A percentile compares a stretch with the other conserved stretches of the same genome.
Conservation (phyloP, 495 filamentous ascomycete species). For the Achaetomiella virescens region DNA sequence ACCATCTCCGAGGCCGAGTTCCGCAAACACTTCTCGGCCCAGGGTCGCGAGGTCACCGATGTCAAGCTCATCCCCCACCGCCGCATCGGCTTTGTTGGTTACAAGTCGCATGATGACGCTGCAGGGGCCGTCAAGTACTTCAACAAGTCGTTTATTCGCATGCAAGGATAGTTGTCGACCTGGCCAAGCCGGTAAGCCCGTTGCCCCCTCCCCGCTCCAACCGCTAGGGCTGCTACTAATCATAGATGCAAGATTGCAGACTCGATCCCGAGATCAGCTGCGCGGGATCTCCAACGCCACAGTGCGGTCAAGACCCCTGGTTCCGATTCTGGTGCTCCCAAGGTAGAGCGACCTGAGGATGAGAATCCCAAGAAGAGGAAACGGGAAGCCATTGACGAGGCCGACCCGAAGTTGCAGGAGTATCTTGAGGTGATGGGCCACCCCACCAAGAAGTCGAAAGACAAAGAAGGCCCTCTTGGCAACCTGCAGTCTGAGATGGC, state of each 20-base stretch:
- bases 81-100: constrained; percentile 93
- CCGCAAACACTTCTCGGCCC: constrained; percentile 73
- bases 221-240: constrained; percentile 16
- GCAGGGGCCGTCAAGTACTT: constrained; percentile 82
- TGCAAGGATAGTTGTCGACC: constrained; percentile 90
- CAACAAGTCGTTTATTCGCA: constrained; percentile 88
- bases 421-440: constrained; percentile 73
- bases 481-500: constrained; percentile 12
- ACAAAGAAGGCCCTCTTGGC: constrained; percentile 19
- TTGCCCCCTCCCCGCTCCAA: not conserved
- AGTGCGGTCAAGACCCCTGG: constrained; percentile 7
- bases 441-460: constrained; percentile 27
- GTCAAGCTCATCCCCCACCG: constrained; percentile 80
- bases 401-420: constrained; percentile 76
- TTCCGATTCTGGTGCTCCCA: constrained; percentile 6
- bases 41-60: constrained; percentile 73
- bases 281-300: constrained; percentile 9
- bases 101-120: constrained; percentile 76
- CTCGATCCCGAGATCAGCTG: constrained; percentile 14
- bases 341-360: constrained; percentile 18
- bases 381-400: constrained; percentile 42
- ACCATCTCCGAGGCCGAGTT: constrained; percentile 70
- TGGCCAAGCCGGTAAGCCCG: constrained; percentile 70
- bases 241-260: constrained; percentile 23
- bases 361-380: constrained; percentile 43